Percentiles rank a stretch among this genome's conserved stretches.
These are phyloP conservation scores for Penicillium salamii DNA, from an alignment of 495 filamentous ascomycete genomes.

Conservation along the genomic window DNA sequence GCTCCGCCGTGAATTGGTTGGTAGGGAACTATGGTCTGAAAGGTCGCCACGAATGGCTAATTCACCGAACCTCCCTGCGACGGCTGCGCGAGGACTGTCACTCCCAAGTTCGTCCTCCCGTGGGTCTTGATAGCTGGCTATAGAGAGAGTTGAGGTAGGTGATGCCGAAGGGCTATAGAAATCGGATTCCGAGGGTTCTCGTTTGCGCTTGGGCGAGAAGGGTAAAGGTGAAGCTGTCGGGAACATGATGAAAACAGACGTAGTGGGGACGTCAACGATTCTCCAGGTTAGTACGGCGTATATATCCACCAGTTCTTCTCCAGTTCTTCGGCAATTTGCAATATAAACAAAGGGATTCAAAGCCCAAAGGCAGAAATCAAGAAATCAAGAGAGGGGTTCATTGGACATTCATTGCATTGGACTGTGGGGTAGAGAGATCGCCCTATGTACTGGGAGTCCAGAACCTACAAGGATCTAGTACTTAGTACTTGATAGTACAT, in stretches of 20 bases:
- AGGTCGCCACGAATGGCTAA: constrained; percentile 54
- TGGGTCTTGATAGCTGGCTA: constrained; percentile 34
- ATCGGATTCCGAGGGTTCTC: constrained; percentile 37
- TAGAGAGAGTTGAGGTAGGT: constrained; percentile 34
- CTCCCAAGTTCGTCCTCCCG: constrained; percentile 36
- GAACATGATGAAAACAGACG: constrained; percentile 29
- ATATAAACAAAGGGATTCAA: constrained; percentile 1
- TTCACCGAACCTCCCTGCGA: constrained; percentile 62
- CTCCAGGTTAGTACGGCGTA: constrained; percentile 1
- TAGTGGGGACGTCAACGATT: constrained; percentile 24
- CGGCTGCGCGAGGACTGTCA: constrained; percentile 60
- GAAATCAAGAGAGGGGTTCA: constrained; percentile 21
- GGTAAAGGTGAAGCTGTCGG: constrained; percentile 22
- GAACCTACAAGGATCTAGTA: too few species aligned
- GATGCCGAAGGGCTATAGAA: constrained; percentile 35
- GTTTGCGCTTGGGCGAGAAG: constrained; percentile 43
- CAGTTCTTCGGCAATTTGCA: too few species aligned
- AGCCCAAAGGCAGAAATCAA: constrained; percentile 14
- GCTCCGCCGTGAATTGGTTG: constrained; percentile 11
- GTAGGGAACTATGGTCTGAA: constrained; percentile 24
- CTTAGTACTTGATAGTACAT: too few species aligned
- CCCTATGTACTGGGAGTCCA: too few species aligned
- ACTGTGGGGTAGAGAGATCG: constrained; percentile 11
- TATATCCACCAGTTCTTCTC: constrained; percentile 2
- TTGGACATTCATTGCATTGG: constrained; percentile 9